Conservation (phyloP, 345 rosid genomes). For the Eucalyptus sp. region DNA sequence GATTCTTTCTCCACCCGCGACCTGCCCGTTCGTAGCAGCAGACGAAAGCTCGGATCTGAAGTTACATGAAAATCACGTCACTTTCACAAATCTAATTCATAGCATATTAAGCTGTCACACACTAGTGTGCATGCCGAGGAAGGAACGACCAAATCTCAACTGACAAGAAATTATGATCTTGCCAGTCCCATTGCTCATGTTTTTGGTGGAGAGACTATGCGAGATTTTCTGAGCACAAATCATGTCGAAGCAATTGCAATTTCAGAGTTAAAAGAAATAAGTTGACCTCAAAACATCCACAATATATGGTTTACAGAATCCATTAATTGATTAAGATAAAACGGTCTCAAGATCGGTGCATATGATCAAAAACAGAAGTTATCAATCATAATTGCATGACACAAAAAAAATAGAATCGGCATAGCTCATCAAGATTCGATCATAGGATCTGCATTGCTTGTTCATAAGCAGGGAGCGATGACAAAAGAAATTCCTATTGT, state of each 20-base stretch:
- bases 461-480: neutral
- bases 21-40: constrained; percentile 33
- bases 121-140: neutral
- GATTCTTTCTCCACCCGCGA: constrained; percentile 32
- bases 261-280: neutral
- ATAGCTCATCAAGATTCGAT: neutral
- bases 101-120: neutral
- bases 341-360: neutral
- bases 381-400: neutral
- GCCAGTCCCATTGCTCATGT: neutral
- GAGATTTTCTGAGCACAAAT: neutral
- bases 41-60: constrained; percentile 27
- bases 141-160: neutral
- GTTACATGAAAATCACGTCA: neutral
- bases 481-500: neutral
- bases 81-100: neutral
- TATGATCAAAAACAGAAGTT: neutral
- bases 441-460: neutral
- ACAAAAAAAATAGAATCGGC: neutral
- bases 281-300: neutral
- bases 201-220: neutral
- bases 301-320: neutral
- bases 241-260: neutral
- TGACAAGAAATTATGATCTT: neutral
- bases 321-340: neutral